Percentiles rank a stretch among this genome's conserved stretches.
Evolutionary conservation across 768 basidiomycete genomes (phyloP).

Genomic region (Mrakia blollopis): DNA sequence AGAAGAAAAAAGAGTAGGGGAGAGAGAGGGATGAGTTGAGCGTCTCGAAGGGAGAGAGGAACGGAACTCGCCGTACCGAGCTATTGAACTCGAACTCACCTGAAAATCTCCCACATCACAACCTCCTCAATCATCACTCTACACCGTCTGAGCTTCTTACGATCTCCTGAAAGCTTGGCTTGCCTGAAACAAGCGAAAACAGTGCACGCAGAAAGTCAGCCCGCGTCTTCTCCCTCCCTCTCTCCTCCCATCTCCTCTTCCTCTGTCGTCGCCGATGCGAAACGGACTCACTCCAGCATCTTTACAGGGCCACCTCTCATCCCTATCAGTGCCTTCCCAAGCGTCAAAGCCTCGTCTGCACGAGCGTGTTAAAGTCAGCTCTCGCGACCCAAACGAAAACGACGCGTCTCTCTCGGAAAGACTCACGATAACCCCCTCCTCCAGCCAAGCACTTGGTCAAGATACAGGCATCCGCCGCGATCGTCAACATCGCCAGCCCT

Average conservation of each 20-base stretch:
- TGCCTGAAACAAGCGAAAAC: not conserved
- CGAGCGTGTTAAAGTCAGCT: too few relatives aligned
- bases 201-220: not conserved
- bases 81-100: not conserved
- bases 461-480: not conserved
- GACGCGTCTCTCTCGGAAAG: too few relatives aligned
- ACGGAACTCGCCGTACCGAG: not conserved
- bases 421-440: not conserved
- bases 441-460: conserved; percentile 8
- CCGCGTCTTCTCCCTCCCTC: too few relatives aligned
- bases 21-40: not conserved
- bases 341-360: not conserved
- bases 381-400: too few relatives aligned
- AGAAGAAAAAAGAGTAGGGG: too few relatives aligned
- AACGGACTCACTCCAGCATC: conserved; percentile 6
- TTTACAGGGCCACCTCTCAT: conserved; percentile 17
- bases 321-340: not conserved
- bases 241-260: too few relatives aligned
- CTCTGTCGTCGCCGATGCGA: not conserved
- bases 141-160: not conserved
- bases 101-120: conserved; percentile 9
- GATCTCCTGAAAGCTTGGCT: not conserved
- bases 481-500: not conserved
- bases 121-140: conserved; percentile 7
- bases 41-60: not conserved